Conservation (phyloP, 768 basidiomycete species). For the Piloderma croceum region DNA sequence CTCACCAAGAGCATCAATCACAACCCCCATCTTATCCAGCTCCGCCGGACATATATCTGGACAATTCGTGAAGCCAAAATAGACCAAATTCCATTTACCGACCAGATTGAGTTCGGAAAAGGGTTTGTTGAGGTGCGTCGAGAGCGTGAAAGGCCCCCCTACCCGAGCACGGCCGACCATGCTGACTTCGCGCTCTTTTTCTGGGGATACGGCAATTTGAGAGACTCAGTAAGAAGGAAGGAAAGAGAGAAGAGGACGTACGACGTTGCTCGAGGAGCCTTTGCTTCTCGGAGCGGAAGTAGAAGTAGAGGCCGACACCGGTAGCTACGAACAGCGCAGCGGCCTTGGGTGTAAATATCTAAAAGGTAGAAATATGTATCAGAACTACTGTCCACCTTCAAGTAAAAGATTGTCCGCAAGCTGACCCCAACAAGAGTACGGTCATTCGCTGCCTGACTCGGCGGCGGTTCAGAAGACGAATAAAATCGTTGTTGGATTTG, state of each 20-base stretch:
- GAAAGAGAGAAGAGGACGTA: conserved; percentile 29
- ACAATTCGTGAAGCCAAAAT: conserved; percentile 99
- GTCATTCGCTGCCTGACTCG: too few species aligned
- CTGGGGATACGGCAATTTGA: conserved; percentile 35
- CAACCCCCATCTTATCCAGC: conserved; percentile 85
- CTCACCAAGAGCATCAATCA: conserved; percentile 74
- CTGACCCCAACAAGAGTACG: too few species aligned
- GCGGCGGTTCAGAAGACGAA: too few species aligned
- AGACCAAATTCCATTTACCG: conserved; percentile 87
- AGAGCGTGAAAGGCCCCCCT: conserved; percentile 85
- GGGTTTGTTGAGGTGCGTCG: conserved; percentile 52
- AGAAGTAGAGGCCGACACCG: conserved; percentile 76
- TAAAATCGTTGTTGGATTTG: too few species aligned
- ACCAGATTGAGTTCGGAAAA: conserved; percentile 83
- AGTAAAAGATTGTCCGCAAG: too few species aligned
- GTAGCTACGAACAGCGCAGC: conserved; percentile 81
- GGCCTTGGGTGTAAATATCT: conserved; percentile 92
- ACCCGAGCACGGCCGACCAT: conserved; percentile 82
- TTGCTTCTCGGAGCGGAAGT: conserved; percentile 85
- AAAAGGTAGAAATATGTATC: too few species aligned
- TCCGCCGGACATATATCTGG: conserved; percentile 99
- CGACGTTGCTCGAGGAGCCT: conserved; percentile 72
- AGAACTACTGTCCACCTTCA: too few species aligned
- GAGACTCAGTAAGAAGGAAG: conserved; percentile 2
- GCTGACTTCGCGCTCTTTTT: conserved; percentile 66